Evolutionary conservation across 2,329 filamentous ascomycete genomes (phyloP).

Genomic region (Trichoderma arundinaceum): DNA sequence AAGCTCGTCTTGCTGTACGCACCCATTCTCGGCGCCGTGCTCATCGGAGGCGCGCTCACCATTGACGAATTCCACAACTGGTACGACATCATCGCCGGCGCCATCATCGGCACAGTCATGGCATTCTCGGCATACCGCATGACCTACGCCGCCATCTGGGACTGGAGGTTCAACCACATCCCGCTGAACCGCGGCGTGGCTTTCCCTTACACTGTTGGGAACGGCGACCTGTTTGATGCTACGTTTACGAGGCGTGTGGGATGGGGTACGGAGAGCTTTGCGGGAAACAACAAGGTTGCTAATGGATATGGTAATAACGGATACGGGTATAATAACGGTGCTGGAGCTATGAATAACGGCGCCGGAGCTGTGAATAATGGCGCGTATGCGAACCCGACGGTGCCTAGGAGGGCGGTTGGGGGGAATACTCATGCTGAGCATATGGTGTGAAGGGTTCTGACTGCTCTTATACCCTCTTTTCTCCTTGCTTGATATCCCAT

Average conservation of each 20-base stretch:
- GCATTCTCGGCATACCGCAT: conserved; percentile 70
- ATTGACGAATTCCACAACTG: conserved; percentile 78
- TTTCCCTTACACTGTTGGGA: conserved; percentile 56
- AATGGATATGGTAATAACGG: no score
- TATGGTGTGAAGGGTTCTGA: conserved; percentile 30
- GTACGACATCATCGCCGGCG: conserved; percentile 74
- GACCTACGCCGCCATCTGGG: conserved; percentile 71
- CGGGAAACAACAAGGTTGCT: neutral
- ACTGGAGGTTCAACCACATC: conserved; percentile 69
- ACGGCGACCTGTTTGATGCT: conserved; percentile 57
- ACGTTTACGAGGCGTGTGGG: conserved; percentile 65
- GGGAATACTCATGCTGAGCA: conserved; percentile 30
- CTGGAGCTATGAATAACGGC: conserved; percentile 32
- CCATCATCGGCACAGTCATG: conserved; percentile 67
- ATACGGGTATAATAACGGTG: neutral
- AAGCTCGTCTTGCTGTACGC: conserved; percentile 69
- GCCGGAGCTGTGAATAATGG: conserved; percentile 33
- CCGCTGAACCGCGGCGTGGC: conserved; percentile 64
- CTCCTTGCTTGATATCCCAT: no score
- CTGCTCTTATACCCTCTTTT: no score
- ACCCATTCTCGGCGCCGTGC: conserved; percentile 68
- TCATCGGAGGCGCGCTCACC: conserved; percentile 72
- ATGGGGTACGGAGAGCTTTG: conserved; percentile 53
- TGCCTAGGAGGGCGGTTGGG: conserved; percentile 34
- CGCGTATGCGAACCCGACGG: conserved; percentile 23